phyloP scores from a whole-genome alignment of 1,284 basidiomycete genomes.

The Fistulina hepatica region DNA sequence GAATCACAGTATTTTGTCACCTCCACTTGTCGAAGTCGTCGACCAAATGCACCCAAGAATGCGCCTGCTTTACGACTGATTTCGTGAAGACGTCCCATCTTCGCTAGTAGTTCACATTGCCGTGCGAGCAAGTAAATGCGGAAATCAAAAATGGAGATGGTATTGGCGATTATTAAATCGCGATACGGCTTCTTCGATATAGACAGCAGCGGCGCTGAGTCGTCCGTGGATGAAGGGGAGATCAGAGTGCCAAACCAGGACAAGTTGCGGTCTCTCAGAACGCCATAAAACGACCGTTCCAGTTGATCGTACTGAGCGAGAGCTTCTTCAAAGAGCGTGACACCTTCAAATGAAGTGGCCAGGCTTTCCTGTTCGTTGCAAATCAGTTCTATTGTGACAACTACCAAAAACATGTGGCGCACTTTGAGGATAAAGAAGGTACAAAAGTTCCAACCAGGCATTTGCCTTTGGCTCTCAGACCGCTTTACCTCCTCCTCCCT shows the following conservation, averaged over 20 bases:
- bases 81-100: slow-evolving; percentile 57
- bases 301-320: slow-evolving; percentile 86
- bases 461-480: slow-evolving; percentile 75
- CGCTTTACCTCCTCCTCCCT: slow-evolving; percentile 83
- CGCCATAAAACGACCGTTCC: slow-evolving; percentile 77
- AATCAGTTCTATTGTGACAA: not conserved
- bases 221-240: slow-evolving; percentile 60
- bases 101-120: slow-evolving; percentile 72
- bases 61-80: slow-evolving; percentile 54
- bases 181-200: slow-evolving; percentile 77
- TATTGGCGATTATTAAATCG: slow-evolving; percentile 81
- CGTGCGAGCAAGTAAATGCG: slow-evolving; percentile 85
- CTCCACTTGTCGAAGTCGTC: slow-evolving; percentile 64
- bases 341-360: slow-evolving; percentile 84
- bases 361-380: slow-evolving; percentile 68
- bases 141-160: slow-evolving; percentile 91
- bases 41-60: slow-evolving; percentile 78
- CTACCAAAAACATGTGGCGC: slow-evolving; percentile 5
- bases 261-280: slow-evolving; percentile 69
- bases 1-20: slow-evolving; percentile 31
- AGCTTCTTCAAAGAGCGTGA: slow-evolving; percentile 85
- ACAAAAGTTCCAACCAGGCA: slow-evolving; percentile 96
- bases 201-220: slow-evolving; percentile 75
- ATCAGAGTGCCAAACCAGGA: slow-evolving; percentile 87
- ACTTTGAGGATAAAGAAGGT: slow-evolving; percentile 94